A percentile compares a stretch with the other conserved stretches of the same genome.
These are phyloP conservation scores for Hemileia vastatrix DNA, from an alignment of 1,284 basidiomycete genomes.

Conservation along the genomic window DNA sequence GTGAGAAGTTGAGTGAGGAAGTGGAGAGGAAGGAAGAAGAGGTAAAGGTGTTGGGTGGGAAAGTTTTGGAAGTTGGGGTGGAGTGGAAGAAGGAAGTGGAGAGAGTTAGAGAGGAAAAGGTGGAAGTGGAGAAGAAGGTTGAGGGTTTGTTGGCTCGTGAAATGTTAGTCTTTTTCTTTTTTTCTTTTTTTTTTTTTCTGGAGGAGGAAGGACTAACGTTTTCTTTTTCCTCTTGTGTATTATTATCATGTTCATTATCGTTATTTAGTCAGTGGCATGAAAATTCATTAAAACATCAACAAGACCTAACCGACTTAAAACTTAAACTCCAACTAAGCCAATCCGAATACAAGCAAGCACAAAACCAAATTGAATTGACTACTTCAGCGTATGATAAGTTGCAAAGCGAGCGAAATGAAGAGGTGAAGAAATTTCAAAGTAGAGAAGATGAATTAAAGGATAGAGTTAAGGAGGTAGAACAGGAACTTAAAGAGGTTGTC, in stretches of 20 bases:
- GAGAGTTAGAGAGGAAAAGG: not conserved
- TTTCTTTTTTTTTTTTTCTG: no score
- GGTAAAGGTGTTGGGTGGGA: not conserved
- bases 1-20: not conserved
- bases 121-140: not conserved
- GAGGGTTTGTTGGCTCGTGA: slow-evolving; percentile 3
- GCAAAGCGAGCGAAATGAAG: not conserved
- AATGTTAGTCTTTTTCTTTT: slow-evolving; percentile 7
- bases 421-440: slow-evolving; percentile 1
- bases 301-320: slow-evolving; percentile 1
- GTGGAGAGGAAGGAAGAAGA: no score
- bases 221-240: no score
- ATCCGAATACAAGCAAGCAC: not conserved
- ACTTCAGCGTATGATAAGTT: not conserved
- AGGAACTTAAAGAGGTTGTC: slow-evolving; percentile 5
- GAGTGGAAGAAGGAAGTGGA: not conserved
- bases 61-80: not conserved
- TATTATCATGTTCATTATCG: no score
- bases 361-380: slow-evolving; percentile 4
- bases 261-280: no score
- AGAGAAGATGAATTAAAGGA: not conserved
- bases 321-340: not conserved
- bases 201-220: no score
- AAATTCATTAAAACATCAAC: no score
- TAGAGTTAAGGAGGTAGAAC: slow-evolving; percentile 1